Base-by-base conservation (phyloP, 345 rosid genomes). In the Gossypium sturtianum region DNA sequence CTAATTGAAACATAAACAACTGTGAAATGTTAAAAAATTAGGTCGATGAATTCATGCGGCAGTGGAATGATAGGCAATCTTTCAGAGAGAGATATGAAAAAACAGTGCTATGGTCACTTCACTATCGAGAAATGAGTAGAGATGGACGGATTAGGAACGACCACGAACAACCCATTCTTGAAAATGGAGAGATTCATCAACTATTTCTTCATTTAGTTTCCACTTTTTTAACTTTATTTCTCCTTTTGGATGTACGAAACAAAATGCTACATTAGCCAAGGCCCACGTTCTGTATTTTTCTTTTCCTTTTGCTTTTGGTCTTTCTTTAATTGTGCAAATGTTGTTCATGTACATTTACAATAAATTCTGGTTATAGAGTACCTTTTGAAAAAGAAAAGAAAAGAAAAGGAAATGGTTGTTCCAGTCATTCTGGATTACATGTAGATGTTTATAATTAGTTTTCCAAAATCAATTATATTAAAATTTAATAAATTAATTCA, bases 41-140 rank as follows among this genome's bases (percentile, higher is more conserved):
- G 98, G 93, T 86, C 71, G 98, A 91, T 61, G 88, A 89, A 58
- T 93, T 89, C 74, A 82, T 95, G 81, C 78, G 88, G 58, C 84
- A 80, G 58, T 95, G 99, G 99, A 78, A 80, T 62, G 80, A 70
- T 60, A 79, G 80, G 77, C 90, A 88, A 82, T 73, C 81, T 51
- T 86, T 90, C 76, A 85, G 98, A 84, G 90, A 86, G 49, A 92
- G 86, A 76, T 92, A 94, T 16, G 84, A 84, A 81, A 89, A 87
- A 78, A 79, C 97, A 74, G 66, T 88, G 44, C 60, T 85, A 76
- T 76, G 81, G 62, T 94, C 97, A n/a, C 79, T 88, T 63, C 88
- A 90, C 72, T 78, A 62, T 54, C 87, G 86, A 22, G 84, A 84
- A 76, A 23, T 89, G 85, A 86, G 89, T 76, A 78, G 77, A 53